phyloP scores from a whole-genome alignment of 78 protist species.

The Trichosphaerium sp. region DNA sequence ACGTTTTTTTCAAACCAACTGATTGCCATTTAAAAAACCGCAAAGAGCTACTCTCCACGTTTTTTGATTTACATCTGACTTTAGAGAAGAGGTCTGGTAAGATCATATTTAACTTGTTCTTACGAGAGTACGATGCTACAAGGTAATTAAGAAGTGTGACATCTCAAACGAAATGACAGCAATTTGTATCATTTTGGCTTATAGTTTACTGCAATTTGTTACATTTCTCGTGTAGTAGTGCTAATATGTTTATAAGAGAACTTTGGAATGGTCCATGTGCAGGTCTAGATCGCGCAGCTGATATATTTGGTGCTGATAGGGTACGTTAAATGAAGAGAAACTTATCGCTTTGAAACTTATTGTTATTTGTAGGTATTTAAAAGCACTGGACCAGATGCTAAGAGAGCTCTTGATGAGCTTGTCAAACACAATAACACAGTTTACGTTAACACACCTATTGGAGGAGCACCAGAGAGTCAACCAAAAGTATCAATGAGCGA shows the following conservation, averaged over 20 bases:
- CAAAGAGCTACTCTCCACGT: background rate
- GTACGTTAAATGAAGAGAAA: background rate
- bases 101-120: slow-evolving; percentile 5
- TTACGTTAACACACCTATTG: background rate
- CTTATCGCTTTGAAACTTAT: too few relatives aligned
- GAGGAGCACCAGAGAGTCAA: background rate
- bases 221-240: too few relatives aligned
- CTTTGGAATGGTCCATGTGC: slow-evolving; percentile 66
- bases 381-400: background rate
- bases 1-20: too few relatives aligned
- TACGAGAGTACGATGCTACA: slow-evolving; percentile 4
- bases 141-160: background rate
- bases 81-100: slow-evolving; percentile 3
- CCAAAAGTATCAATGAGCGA: too few relatives aligned
- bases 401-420: background rate
- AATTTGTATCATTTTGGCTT: too few relatives aligned
- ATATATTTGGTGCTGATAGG: slow-evolving; percentile 32
- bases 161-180: too few relatives aligned
- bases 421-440: background rate
- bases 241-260: too few relatives aligned
- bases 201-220: too few relatives aligned
- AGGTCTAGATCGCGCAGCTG: slow-evolving; percentile 21
- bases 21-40: background rate
- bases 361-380: background rate
- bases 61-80: background rate